Percentiles rank a stretch among this genome's conserved stretches.
Evolutionary conservation across 768 basidiomycete species (phyloP).

Genomic region (Termitomyces sp.): DNA sequence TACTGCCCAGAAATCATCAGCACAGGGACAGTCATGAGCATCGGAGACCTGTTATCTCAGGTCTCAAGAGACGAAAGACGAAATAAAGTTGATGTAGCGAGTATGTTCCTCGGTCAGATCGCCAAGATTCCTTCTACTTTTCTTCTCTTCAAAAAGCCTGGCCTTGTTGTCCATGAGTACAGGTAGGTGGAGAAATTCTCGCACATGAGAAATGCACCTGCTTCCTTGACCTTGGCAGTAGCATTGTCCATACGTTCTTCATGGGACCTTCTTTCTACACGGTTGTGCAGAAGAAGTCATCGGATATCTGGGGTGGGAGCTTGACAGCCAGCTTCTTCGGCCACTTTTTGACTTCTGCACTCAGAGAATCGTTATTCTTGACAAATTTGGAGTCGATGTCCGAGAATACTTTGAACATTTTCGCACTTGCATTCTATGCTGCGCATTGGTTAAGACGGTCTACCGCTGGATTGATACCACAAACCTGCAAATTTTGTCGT

Average conservation of each 20-base stretch:
- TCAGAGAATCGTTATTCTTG: conserved; percentile 57
- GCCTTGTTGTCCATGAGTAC: conserved; percentile 33
- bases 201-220: conserved; percentile 38
- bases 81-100: conserved; percentile 68
- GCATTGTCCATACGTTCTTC: conserved; percentile 69
- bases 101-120: conserved; percentile 73
- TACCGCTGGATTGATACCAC: conserved; percentile 8
- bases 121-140: conserved; percentile 64
- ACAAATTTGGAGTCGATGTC: conserved; percentile 74
- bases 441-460: conserved; percentile 52
- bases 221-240: conserved; percentile 74
- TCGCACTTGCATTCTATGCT: conserved; percentile 61
- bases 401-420: conserved; percentile 62
- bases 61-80: conserved; percentile 63
- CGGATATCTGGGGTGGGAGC: not conserved
- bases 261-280: conserved; percentile 69
- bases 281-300: not conserved
- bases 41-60: conserved; percentile 62
- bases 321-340: conserved; percentile 65
- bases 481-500: conserved; percentile 61
- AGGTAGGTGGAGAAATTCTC: not conserved
- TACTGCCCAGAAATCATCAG: conserved; percentile 33
- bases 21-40: not conserved
- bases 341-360: conserved; percentile 76
- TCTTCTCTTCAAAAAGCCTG: conserved; percentile 47